Conservation (phyloP, 805 yeast genomes). For the Yarrowia sp. region DNA sequence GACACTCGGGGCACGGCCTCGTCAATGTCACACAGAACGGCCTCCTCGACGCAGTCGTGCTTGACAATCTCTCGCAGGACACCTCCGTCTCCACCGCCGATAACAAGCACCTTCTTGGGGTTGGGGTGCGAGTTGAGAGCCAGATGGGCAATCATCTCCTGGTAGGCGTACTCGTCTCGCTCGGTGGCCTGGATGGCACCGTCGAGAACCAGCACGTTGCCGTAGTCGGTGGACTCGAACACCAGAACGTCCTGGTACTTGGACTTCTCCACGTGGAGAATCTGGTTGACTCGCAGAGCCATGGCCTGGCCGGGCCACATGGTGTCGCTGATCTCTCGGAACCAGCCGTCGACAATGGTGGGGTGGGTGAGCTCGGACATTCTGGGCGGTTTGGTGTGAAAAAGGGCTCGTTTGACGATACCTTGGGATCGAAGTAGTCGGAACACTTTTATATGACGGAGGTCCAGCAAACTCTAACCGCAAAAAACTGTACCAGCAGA, state of each 20-base stretch:
- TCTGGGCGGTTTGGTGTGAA: neutral
- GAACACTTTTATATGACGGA: constrained; percentile 33
- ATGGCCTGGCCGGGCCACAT: constrained; percentile 90
- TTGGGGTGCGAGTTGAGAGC: constrained; percentile 92
- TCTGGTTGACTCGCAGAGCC: constrained; percentile 64
- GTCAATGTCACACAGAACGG: constrained; percentile 92
- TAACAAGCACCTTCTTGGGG: constrained; percentile 91
- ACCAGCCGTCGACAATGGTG: constrained; percentile 72
- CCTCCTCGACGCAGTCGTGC: constrained; percentile 85
- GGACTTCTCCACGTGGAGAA: constrained; percentile 72
- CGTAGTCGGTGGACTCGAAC: constrained; percentile 91
- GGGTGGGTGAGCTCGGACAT: constrained; percentile 46
- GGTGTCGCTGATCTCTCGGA: constrained; percentile 72
- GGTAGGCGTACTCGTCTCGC: constrained; percentile 92
- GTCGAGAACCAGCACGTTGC: constrained; percentile 93
- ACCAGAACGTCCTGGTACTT: constrained; percentile 85
- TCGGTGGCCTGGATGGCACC: constrained; percentile 96
- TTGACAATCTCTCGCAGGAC: constrained; percentile 93
- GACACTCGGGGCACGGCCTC: constrained; percentile 89
- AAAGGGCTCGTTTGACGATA: constrained; percentile 6
- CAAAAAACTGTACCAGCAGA: constrained; percentile 22
- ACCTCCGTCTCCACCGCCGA: constrained; percentile 99
- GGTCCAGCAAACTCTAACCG: constrained; percentile 17
- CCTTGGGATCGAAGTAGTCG: constrained; percentile 27
- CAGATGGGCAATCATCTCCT: constrained; percentile 96